Evolutionary conservation across 208 protist genomes (phyloP), one percentile per base, ranked within the genome.

Genomic region (Trichomonas vaginalis): DNA sequence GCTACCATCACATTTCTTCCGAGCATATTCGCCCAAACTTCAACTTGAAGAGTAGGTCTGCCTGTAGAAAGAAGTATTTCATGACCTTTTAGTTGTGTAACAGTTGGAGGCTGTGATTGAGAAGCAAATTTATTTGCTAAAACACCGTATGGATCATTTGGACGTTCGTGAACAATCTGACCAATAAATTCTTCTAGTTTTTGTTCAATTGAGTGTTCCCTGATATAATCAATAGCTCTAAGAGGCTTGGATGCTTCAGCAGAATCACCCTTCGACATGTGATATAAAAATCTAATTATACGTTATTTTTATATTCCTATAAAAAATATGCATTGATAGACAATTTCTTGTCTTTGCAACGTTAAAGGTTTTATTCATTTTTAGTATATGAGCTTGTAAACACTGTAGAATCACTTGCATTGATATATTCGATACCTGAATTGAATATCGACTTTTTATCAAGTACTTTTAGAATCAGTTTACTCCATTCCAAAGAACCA

Each of bases 91-190:
- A 92, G 4, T 17, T 39, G 32, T 27, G 86, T 45, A 47, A 92
- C 15, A 39, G 86, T 92, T 21, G 86, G 86, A 23, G 17, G 45
- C 27, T 92, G 42, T 51, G 86, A 92, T 42, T 92, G 86, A 2
- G 40, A 48, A 48, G 86, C 86, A 51, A 92, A 92, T 92, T 92
- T 14, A 92, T 92, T 92, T 92, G 86, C 86, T 27, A 92, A 42
- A 42, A 92, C 86, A 9, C 86, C 86, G 51, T 51, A 92, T 51
- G 86, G 86, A 51, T 92, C 86, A 35, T 23, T 23, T 12, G 86
- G 86, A 39, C 86, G 86, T 9, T 51, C 86, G 15, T 92, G 86
- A 51, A 92, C 86, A 92, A 92, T 45, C 56, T 92, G 86, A 17
- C 86, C 86, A 9, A 92, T 92, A 51, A 42, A 92, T 51, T 92